Evolutionary conservation across 2,329 filamentous ascomycete genomes (phyloP), one percentile per base, ranked within the genome.

Genomic region (Aspergillus uvarum): DNA sequence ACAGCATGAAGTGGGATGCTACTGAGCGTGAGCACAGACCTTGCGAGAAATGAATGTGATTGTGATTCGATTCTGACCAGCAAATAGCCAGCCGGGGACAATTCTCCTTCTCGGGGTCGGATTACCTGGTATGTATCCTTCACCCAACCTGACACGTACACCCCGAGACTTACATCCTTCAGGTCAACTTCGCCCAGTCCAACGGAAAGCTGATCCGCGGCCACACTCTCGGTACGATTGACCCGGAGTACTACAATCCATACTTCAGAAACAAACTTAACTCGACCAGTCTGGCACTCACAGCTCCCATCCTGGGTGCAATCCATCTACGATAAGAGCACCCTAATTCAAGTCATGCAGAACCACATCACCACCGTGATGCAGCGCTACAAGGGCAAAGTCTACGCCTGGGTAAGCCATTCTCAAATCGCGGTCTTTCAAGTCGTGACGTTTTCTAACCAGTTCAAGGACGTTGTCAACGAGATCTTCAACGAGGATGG

Each of bases 1-100:
- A 90, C 70, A 82, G 81, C 5, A 84, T 87, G 75, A 85, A 86
- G 79, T 90, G 86, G 86, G 80, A 86, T 62, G 78, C 81, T 61
- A 86, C 80, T 44, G 85, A 91, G 78, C 84, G 70, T 71, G 21
- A 52, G 69, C 38, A 6, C 16, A 16, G 14, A 24, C 7, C 22
- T 24, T 14, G 2, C 2, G 5, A n/a, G 16, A n/a, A 44, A 44
- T 3, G 14, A 16, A 16, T 16, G 21, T n/a, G 22, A 14, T 2
- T 16, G 21, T n/a, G 22, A 14, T 2, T 2, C 7, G 26, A 52
- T 19, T 26, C 24, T 54, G 57, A 47, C 56, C 26, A 21, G 5
- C 29, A 16, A 32, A 6, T 56, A 67, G 65, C 85, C 1, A 68
- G 72, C 47, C 80, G 79, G 47, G 80, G 79, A 24, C 70, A 76